phyloP scores from a whole-genome alignment of 805 yeast species.

The Nakazawaea holstii region DNA sequence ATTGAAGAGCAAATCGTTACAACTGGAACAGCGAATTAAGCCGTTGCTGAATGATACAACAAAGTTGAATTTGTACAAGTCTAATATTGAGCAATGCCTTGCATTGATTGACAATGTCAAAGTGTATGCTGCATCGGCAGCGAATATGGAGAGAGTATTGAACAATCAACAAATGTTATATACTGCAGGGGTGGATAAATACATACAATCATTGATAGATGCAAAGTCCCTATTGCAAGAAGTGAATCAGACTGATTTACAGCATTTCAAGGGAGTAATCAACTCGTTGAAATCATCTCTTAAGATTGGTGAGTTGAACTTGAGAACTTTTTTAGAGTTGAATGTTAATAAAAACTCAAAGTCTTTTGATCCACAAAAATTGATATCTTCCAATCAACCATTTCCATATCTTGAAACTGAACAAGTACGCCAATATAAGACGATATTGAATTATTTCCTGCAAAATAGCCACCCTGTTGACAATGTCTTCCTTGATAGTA shows the following conservation, averaged over 20 bases:
- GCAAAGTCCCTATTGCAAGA: slow-evolving; percentile 42
- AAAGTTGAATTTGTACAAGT: slow-evolving; percentile 46
- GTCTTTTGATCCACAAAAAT: slow-evolving; percentile 40
- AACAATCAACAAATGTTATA: slow-evolving; percentile 16
- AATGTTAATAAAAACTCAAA: slow-evolving; percentile 32
- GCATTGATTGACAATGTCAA: slow-evolving; percentile 40
- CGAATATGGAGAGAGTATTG: slow-evolving; percentile 31
- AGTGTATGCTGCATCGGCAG: slow-evolving; percentile 40
- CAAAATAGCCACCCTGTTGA: slow-evolving; percentile 23
- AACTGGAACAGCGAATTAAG: slow-evolving; percentile 57
- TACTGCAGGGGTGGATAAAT: slow-evolving; percentile 30
- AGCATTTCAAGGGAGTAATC: slow-evolving; percentile 62
- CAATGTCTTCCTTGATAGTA: slow-evolving; percentile 34
- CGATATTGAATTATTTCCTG: slow-evolving; percentile 42
- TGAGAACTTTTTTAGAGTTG: slow-evolving; percentile 45
- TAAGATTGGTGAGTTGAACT: slow-evolving; percentile 47
- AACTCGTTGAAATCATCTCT: slow-evolving; percentile 54
- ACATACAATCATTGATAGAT: slow-evolving; percentile 26
- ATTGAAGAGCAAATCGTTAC: slow-evolving; percentile 46
- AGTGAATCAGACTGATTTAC: slow-evolving; percentile 33
- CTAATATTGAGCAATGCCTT: slow-evolving; percentile 52
- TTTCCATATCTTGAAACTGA: slow-evolving; percentile 34
- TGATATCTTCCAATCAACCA: slow-evolving; percentile 32
- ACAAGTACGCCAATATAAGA: slow-evolving; percentile 30
- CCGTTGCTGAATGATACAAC: slow-evolving; percentile 68